Percentiles rank a stretch among this genome's conserved stretches.
These are phyloP conservation scores for Brassica balearica DNA, from an alignment of 441 rosid species.

Conservation along the genomic window DNA sequence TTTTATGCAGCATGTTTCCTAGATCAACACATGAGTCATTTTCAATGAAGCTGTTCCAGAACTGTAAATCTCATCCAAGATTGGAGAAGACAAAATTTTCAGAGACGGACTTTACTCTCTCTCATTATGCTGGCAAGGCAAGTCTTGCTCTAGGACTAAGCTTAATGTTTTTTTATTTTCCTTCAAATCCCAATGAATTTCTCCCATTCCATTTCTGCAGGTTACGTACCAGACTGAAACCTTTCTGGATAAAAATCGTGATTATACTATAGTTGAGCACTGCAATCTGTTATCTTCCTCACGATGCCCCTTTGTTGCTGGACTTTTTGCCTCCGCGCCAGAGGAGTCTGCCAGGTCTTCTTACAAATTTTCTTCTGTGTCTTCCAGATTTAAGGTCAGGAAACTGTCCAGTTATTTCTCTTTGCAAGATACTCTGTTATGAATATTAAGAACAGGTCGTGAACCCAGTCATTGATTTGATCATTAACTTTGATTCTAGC, in stretches of 20 bases:
- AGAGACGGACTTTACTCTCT: slow-evolving; percentile 8
- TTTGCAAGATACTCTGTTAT: slow-evolving; percentile 2
- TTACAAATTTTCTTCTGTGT: slow-evolving; percentile 1
- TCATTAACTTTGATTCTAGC: not conserved
- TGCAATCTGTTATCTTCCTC: not conserved
- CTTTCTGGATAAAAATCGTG: slow-evolving; percentile 4
- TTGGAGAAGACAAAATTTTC: slow-evolving; percentile 3
- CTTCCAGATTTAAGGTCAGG: not conserved
- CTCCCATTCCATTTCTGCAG: slow-evolving; percentile 6
- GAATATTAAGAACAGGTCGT: not conserved
- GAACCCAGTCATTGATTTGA: not conserved
- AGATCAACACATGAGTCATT: slow-evolving; percentile 13
- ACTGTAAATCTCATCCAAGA: not conserved
- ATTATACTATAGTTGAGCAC: slow-evolving; percentile 5
- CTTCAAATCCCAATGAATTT: not conserved
- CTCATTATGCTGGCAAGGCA: slow-evolving; percentile 11
- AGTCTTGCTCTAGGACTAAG: not conserved
- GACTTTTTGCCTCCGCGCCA: not conserved
- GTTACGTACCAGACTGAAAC: slow-evolving; percentile 10
- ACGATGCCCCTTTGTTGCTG: not conserved
- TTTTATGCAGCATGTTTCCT: slow-evolving; percentile 6
- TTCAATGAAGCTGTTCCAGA: slow-evolving; percentile 4
- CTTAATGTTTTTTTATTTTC: not conserved
- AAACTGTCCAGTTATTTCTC: not conserved
- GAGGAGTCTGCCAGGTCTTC: slow-evolving; percentile 7